These are phyloP conservation scores for Cyamopsis tetragonoloba DNA, from an alignment of 306 rosid species.

Conservation along the genomic window DNA sequence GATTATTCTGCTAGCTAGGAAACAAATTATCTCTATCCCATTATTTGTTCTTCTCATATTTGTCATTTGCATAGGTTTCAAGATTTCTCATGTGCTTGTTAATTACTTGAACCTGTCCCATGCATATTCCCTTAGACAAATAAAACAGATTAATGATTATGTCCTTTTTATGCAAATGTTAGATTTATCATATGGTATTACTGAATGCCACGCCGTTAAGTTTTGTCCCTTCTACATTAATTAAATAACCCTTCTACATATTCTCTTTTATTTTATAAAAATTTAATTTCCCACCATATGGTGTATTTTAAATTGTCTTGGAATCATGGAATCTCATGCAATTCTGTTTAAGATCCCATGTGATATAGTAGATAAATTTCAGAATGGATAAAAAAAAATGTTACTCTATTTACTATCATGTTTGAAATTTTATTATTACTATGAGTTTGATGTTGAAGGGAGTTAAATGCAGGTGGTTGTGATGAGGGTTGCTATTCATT, in stretches of 20 bases:
- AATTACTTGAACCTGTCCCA: constrained; percentile 25
- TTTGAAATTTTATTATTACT: background rate
- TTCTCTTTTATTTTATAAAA: no score
- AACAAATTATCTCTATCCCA: constrained; percentile 30
- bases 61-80: constrained; percentile 34
- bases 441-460: constrained; percentile 22
- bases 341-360: constrained; percentile 15
- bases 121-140: constrained; percentile 33
- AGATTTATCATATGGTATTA: constrained; percentile 22
- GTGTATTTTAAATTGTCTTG: constrained; percentile 5
- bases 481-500: constrained; percentile 87
- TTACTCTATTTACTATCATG: background rate
- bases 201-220: constrained; percentile 4
- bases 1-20: constrained; percentile 24
- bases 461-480: constrained; percentile 74
- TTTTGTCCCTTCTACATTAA: constrained; percentile 23
- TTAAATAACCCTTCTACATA: background rate
- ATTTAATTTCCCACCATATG: no score
- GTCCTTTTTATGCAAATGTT: constrained; percentile 19
- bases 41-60: constrained; percentile 9
- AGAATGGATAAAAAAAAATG: background rate
- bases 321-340: constrained; percentile 25
- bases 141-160: constrained; percentile 24
- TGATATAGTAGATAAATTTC: background rate
- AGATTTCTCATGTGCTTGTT: constrained; percentile 41